Evolutionary conservation across 331 rosid genomes (phyloP).

Genomic region (Rosa hybrid): DNA sequence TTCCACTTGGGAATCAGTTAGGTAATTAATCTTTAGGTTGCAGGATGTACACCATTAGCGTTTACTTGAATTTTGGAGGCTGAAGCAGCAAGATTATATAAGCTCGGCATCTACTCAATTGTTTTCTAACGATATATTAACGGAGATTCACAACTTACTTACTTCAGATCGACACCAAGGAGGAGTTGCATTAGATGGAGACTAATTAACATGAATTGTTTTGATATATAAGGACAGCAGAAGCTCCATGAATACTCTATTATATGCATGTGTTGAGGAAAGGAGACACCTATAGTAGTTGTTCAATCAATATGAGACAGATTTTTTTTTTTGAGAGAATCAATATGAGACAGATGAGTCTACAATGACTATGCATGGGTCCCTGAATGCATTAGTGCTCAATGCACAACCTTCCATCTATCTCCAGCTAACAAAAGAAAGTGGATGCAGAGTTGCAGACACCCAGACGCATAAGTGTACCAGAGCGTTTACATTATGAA

Average conservation of each 20-base stretch:
- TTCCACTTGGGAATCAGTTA: background rate
- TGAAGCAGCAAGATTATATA: background rate
- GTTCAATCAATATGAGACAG: slow-evolving; percentile 47
- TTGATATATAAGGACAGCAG: background rate
- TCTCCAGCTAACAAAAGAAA: slow-evolving; percentile 10
- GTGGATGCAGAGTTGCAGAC: slow-evolving; percentile 3
- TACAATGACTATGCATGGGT: slow-evolving; percentile 25
- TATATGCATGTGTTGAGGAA: background rate
- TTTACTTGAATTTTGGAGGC: background rate
- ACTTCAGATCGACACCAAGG: background rate
- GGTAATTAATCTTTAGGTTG: background rate
- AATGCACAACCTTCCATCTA: slow-evolving; percentile 3
- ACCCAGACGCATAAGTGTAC: slow-evolving; percentile 3
- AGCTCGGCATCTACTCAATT: too few species aligned
- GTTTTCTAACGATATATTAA: background rate
- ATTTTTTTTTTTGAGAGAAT: too few species aligned
- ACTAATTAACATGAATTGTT: background rate
- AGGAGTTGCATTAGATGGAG: background rate
- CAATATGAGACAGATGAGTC: slow-evolving; percentile 46
- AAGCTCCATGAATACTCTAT: background rate
- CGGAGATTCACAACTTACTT: background rate
- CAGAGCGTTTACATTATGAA: background rate
- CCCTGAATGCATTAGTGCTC: slow-evolving; percentile 15
- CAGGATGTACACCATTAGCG: background rate
- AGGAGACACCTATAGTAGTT: slow-evolving; percentile 12